A percentile compares a stretch with the other conserved stretches of the same genome.
Conservation (phyloP, 257 asterid genomes). For the Striga asiatica region DNA sequence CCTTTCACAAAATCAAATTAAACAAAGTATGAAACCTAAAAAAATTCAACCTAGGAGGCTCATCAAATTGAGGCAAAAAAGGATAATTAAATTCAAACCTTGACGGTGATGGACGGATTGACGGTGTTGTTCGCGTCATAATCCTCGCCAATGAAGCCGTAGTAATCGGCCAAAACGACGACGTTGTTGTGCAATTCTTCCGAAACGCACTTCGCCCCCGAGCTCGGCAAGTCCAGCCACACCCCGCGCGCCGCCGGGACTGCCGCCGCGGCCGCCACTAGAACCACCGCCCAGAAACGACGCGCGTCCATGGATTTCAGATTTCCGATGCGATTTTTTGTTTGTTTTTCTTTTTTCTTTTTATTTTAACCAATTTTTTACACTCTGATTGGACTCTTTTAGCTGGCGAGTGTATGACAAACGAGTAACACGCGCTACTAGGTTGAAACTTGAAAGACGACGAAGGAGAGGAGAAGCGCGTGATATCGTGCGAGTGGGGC, state of each 20-base stretch:
- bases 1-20: no score
- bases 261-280: conserved; percentile 20
- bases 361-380: neutral
- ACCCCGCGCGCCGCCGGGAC: conserved; percentile 45
- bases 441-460: neutral
- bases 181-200: conserved; percentile 60
- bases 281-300: conserved; percentile 19
- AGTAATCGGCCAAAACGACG: conserved; percentile 72
- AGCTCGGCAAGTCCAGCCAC: conserved; percentile 62
- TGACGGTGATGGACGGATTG: conserved; percentile 53
- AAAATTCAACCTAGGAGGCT: neutral
- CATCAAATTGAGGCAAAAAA: neutral
- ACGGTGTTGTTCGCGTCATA: conserved; percentile 26
- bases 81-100: conserved; percentile 48
- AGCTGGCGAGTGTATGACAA: conserved; percentile 10
- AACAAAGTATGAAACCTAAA: no score
- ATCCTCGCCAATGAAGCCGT: conserved; percentile 42
- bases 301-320: conserved; percentile 24
- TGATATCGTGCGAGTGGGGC: conserved; percentile 17
- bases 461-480: conserved; percentile 11
- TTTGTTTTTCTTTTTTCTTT: neutral
- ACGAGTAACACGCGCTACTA: conserved; percentile 14
- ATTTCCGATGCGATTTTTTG: neutral
- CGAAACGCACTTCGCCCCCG: conserved; percentile 72
- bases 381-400: no score